A percentile compares a stretch with the other conserved stretches of the same genome.
Conservation (phyloP, 805 yeast species). For the Candida ficus region DNA sequence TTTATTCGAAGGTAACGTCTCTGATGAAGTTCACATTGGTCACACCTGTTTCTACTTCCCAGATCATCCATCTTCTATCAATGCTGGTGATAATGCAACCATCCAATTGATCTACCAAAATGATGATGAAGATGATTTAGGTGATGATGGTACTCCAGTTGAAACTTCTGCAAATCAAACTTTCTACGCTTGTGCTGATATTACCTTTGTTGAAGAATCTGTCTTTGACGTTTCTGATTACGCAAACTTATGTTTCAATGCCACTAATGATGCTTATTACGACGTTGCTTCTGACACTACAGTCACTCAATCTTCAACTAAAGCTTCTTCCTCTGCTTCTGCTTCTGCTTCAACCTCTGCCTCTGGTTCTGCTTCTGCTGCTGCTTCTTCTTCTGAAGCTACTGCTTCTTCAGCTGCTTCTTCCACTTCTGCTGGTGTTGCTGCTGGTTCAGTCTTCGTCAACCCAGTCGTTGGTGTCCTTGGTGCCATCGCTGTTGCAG, state of each 20-base stretch:
- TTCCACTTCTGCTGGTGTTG: constrained; percentile 14
- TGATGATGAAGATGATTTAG: constrained; percentile 25
- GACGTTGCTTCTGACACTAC: constrained; percentile 20
- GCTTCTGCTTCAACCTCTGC: background rate
- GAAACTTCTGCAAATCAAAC: constrained; percentile 35
- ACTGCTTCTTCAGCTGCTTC: constrained; percentile 15
- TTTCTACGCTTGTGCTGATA: constrained; percentile 42
- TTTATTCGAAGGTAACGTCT: constrained; percentile 34
- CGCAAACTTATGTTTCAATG: constrained; percentile 37
- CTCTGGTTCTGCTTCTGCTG: constrained; percentile 10
- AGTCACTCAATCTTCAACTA: constrained; percentile 12
- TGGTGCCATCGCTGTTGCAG: constrained; percentile 20
- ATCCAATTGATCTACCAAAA: constrained; percentile 37
- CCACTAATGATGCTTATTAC: constrained; percentile 35
- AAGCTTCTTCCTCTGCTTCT: background rate
- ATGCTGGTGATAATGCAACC: constrained; percentile 38
- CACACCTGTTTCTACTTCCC: constrained; percentile 43
- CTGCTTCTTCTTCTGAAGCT: constrained; percentile 5
- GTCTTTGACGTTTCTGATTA: constrained; percentile 31
- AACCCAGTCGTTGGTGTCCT: constrained; percentile 20
- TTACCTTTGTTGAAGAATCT: constrained; percentile 36
- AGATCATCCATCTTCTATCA: constrained; percentile 33
- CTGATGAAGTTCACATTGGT: constrained; percentile 36
- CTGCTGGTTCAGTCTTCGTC: constrained; percentile 11
- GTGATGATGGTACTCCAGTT: constrained; percentile 27